Base-by-base conservation (phyloP, 2,329 filamentous ascomycete species). In the Aureobasidium sp. region DNA sequence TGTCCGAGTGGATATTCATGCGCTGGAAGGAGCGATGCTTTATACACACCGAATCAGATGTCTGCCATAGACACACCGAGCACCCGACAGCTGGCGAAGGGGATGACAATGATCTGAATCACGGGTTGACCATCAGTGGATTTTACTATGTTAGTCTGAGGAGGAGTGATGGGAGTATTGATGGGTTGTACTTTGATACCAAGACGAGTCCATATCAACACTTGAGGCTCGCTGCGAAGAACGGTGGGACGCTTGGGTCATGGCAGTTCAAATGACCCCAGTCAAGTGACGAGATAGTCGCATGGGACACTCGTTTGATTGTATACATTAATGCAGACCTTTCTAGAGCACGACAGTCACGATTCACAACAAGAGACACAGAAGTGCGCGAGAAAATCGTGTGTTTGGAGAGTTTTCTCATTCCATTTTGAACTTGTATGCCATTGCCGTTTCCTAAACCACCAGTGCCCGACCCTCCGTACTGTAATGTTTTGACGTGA, bases 121-220 rank as follows among this genome's bases (percentile, higher is more conserved):
- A 75, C 59, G 80, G 80, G 0, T 70, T 82, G 41, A 83, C 80
- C 8, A 83, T 83, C 60, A 76, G 72, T 31, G 81, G 81, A 0
- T 83, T 83, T 65, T 83, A 83, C 65, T 83, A 81, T 66, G 75
- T 82, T 6, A 79, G 76, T 67, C 62, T 83, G 67, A 67, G 74
- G 61, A 70, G 80, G 45, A 70, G 70, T 14, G 77, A 79, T 67
- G 81, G 81, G 1, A 66, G 64, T 17, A 71, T 82, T 5, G 77
- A 82, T 66, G 81, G 81, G 0, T 70, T 82, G 64, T 83, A 83
- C 68, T 82, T 78, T 68, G 81, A 83, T 72, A 79, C 79, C n/a
- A 74, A 77, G 67, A 79, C 77, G 65, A 79, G 77, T 62, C 81
- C 80, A 52, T 82, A 80, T 70, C 81, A 83, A 72, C 76, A 77